These are phyloP conservation scores for Gastrolobium bilobum DNA, from an alignment of 306 rosid species.

Conservation along the genomic window DNA sequence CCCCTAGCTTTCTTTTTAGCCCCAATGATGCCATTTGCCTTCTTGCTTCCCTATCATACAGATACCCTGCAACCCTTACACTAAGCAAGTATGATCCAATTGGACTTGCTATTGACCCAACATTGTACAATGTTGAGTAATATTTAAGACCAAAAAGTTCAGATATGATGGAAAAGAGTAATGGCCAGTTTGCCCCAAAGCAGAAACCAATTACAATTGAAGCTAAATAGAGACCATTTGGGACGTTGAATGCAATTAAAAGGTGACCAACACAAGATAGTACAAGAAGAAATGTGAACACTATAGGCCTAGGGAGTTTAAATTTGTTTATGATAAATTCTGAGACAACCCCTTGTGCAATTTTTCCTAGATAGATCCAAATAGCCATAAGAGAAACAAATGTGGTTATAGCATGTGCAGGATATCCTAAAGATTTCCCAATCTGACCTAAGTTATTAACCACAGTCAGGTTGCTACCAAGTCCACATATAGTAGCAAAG, in stretches of 20 bases:
- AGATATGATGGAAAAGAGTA: conserved; percentile 78
- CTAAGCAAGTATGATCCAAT: conserved; percentile 59
- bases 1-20: conserved; percentile 48
- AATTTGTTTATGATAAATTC: conserved; percentile 52
- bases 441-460: conserved; percentile 75
- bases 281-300: conserved; percentile 56
- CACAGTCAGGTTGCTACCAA: conserved; percentile 64
- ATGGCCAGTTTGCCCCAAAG: conserved; percentile 86
- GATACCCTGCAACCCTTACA: conserved; percentile 56
- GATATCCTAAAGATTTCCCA: conserved; percentile 63
- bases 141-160: conserved; percentile 84
- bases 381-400: conserved; percentile 68
- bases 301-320: conserved; percentile 61
- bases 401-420: conserved; percentile 53
- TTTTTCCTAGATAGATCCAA: conserved; percentile 65
- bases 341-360: conserved; percentile 57
- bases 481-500: conserved; percentile 64
- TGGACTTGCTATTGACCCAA: conserved; percentile 82
- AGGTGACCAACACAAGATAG: conserved; percentile 62
- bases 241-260: conserved; percentile 60
- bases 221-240: conserved; percentile 66
- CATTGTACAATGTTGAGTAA: conserved; percentile 78
- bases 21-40: conserved; percentile 52
- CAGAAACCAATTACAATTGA: conserved; percentile 76
- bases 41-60: conserved; percentile 59